phyloP scores from a whole-genome alignment of 192 early-diverging fungal genomes.

The Bifiguratus adelaidae region DNA sequence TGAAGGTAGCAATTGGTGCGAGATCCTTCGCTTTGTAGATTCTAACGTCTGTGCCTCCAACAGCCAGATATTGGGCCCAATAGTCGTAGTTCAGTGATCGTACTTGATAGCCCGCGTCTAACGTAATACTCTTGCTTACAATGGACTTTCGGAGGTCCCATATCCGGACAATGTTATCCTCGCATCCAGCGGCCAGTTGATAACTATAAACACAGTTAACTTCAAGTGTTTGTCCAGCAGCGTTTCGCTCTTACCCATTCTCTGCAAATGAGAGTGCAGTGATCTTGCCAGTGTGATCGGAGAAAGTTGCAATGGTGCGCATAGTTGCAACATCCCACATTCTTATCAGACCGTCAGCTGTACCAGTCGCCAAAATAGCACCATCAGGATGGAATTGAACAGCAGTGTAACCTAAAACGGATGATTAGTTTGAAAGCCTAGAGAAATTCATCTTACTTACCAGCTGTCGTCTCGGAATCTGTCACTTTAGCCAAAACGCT shows the following conservation, averaged over 20 bases:
- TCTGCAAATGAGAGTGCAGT: constrained; percentile 79
- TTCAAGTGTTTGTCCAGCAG: background rate
- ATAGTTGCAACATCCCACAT: constrained; percentile 80
- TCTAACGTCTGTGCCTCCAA: constrained; percentile 46
- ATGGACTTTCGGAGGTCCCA: constrained; percentile 93
- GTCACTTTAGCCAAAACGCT: constrained; percentile 30
- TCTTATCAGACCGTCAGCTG: constrained; percentile 52
- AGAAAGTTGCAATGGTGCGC: constrained; percentile 52
- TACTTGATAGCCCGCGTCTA: constrained; percentile 44
- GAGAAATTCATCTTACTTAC: constrained; percentile 15
- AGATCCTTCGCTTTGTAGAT: constrained; percentile 66
- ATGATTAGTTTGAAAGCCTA: background rate
- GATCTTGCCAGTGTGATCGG: constrained; percentile 48
- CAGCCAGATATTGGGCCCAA: constrained; percentile 75
- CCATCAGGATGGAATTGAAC: constrained; percentile 90
- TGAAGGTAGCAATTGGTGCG: constrained; percentile 30
- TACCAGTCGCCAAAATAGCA: constrained; percentile 72
- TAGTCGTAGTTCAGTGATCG: constrained; percentile 66
- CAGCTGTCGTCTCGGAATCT: constrained; percentile 22
- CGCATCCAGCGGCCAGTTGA: constrained; percentile 60
- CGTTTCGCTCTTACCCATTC: constrained; percentile 47
- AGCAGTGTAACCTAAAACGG: constrained; percentile 41
- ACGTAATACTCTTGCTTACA: constrained; percentile 50
- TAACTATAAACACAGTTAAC: background rate
- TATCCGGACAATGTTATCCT: constrained; percentile 62